Base-by-base conservation (phyloP, 2,329 filamentous ascomycete genomes). In the Dothidotthia symphoricarpi region DNA sequence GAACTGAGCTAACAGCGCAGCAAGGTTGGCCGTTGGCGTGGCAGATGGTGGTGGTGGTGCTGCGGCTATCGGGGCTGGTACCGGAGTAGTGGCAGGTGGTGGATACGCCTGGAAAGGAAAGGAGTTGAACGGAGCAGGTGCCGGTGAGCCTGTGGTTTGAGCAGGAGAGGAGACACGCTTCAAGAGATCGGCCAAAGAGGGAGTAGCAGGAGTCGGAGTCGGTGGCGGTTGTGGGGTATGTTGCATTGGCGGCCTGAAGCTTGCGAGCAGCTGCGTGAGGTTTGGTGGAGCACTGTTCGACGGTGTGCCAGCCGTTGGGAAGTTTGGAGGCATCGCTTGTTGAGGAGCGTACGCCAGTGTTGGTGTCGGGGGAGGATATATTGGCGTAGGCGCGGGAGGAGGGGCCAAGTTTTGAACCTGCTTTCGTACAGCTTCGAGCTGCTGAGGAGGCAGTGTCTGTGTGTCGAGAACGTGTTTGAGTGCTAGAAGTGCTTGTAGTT, bases 401-500 rank as follows among this genome's bases (percentile, higher is more conserved):
- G 75, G 81, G 24, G 71, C 79, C 66, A 95, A 78, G 67, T 83
- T 81, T 66, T 85, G 82, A 68, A 96, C 83, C 77, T 93, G 88
- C 64, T 85, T 83, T 69, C 85, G 87, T 69, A 95, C 86, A 66
- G 86, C 80, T 69, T 86, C 82, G 63, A 95, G 77, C 71, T 95
- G 86, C 60, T 90, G 83, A 57, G 82, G 81, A 43, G 84, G 84
- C 64, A 95, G 75, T 61, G 83, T 82, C 67, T 88, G 85, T 54
- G 77, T 83, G 66, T 86, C 82, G 61, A 96, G 74, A 51, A 91
- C 80, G 53, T 77, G 81, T 71, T 95, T 88, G 49, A 97, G 78
- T 67, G 93, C 87, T 68, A 90, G 74, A 55, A 96, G 79, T 47
- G 89, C 88, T 70, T 88, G 86, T 61, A 95, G 74, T 69, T 86